Percentiles rank a stretch among this genome's conserved stretches.
These are phyloP conservation scores for Hyaloscypha finlandica DNA, from an alignment of 495 filamentous ascomycete genomes.

Conservation along the genomic window DNA sequence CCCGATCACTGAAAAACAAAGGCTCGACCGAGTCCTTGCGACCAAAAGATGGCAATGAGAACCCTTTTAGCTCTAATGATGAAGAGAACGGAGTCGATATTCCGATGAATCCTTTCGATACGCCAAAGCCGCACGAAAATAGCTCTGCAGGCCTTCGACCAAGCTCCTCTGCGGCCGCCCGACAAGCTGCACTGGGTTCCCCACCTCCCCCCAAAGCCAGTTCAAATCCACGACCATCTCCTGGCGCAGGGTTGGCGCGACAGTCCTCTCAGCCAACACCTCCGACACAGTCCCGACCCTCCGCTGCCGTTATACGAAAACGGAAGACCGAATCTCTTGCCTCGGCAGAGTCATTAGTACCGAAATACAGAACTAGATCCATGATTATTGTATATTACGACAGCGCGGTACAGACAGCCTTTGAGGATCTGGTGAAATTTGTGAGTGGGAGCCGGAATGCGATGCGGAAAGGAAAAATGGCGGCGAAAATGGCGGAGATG, in stretches of 20 bases:
- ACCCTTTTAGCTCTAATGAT: constrained; percentile 23
- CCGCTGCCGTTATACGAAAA: constrained; percentile 41
- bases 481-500: constrained; percentile 60
- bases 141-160: constrained; percentile 27
- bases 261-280: constrained; percentile 32
- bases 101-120: constrained; percentile 21
- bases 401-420: constrained; percentile 75
- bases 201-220: constrained; percentile 13
- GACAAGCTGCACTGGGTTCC: constrained; percentile 20
- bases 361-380: constrained; percentile 66
- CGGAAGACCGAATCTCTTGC: constrained; percentile 61
- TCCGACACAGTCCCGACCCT: constrained; percentile 40
- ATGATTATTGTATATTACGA: constrained; percentile 92
- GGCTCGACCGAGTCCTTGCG: constrained; percentile 65
- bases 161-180: constrained; percentile 20
- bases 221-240: constrained; percentile 31
- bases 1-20: constrained; percentile 53
- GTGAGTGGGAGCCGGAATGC: constrained; percentile 80
- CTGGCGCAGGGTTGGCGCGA: constrained; percentile 14
- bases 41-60: constrained; percentile 49
- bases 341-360: constrained; percentile 52
- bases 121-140: constrained; percentile 33
- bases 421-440: constrained; percentile 78
- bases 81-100: constrained; percentile 8
- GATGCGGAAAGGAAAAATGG: constrained; percentile 78